A percentile compares a stretch with the other conserved stretches of the same genome.
Conservation (phyloP, 2,329 filamentous ascomycete genomes). For the Cladosporium sp. region DNA sequence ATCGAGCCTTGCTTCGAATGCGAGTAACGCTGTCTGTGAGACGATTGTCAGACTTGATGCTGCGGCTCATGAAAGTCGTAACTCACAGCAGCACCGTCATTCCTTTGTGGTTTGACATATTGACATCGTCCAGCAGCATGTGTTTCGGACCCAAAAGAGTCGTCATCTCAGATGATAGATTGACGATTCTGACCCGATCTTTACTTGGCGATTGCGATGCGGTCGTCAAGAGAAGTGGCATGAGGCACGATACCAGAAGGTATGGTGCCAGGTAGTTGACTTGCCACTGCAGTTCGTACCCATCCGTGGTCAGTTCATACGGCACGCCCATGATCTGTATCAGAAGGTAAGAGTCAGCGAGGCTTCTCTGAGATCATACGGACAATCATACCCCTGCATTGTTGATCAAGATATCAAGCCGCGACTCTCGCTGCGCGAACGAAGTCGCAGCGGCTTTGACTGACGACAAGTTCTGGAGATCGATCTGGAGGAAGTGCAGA, state of each 20-base stretch:
- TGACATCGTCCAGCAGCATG: conserved; percentile 3
- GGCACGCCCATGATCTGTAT: conserved; percentile 5
- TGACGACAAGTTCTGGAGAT: conserved; percentile 1
- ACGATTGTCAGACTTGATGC: background rate
- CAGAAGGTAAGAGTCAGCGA: background rate
- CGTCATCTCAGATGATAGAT: background rate
- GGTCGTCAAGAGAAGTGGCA: conserved; percentile 1
- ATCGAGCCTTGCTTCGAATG: conserved; percentile 7
- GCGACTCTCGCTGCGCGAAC: background rate
- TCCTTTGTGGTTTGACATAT: conserved; percentile 3
- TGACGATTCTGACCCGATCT: conserved; percentile 1
- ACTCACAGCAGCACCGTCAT: conserved; percentile 1
- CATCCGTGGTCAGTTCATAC: background rate
- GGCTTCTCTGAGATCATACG: background rate
- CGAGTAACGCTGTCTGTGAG: background rate
- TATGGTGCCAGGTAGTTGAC: conserved; percentile 7
- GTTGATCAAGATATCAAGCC: conserved; percentile 3
- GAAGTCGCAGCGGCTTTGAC: conserved; percentile 5
- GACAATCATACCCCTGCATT: background rate
- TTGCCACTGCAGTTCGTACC: conserved; percentile 6
- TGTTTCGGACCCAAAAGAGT: background rate
- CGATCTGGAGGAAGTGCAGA: conserved; percentile 5
- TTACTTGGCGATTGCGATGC: background rate
- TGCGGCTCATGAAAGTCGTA: background rate
- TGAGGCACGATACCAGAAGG: background rate